Evolutionary conservation across 73 alveolate species (phyloP), one percentile per base, ranked within the genome.

Genomic region (Paramecium octaurelia): DNA sequence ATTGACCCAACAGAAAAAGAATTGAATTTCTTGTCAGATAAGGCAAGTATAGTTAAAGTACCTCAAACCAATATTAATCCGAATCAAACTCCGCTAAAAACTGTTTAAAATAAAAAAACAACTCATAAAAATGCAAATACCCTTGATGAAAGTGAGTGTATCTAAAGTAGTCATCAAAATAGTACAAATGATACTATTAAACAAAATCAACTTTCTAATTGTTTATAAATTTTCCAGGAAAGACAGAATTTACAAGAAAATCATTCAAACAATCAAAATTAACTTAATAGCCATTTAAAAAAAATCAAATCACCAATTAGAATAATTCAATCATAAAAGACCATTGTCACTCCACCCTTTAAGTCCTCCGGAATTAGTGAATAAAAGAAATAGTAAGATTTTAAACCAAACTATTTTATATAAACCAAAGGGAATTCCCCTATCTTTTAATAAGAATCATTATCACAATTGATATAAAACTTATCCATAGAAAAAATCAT

Each of bases 61-160:
- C 27, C 69, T 18, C 8, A 54, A 18, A 54, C 2, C 16, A n/a
- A 16, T n/a, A 54, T 18, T n/a, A 54, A 54, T 18, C 20, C 23
- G 18, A 54, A 18, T 6, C 11, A 54, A 18, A 54, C 69, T 54
- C 69, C 69, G 1, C 21, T 54, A 18, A 54, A 54, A 54, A 54
- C 11, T 18, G 29, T 18, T 1, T 54, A n/a, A 54, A 54, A 54
- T 4, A 54, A 18, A 18, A 18, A 54, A 18, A 0, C 31, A 18
- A 4, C 1, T 54, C 5, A n/a, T 0, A n/a, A 54, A 54, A 54
- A 54, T 18, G 4, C 69, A 2, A 54, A 2, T 18, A 18, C 69
- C 21, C n/a, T 54, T 64, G 84, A 64, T 31, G 84, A 64, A 64
- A 64, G 84, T 64, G 84, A 64, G 7, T 64, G 84, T 64, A 64